Percentiles rank a stretch among this genome's conserved stretches.
Evolutionary conservation across 345 rosid genomes (phyloP).

Genomic region (Salix udensis): DNA sequence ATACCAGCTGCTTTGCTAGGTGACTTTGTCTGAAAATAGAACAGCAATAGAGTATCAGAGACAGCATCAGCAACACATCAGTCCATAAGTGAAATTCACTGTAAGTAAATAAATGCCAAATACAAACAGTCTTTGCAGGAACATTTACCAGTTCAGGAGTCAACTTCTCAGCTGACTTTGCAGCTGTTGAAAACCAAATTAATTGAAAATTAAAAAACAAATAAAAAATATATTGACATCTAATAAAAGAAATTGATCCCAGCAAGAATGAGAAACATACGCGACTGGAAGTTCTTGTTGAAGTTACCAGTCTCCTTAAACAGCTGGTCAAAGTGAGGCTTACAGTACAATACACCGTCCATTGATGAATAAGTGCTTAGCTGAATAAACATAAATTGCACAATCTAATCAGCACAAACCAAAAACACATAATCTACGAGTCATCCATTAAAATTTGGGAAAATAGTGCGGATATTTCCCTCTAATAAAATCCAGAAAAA

Average conservation of each 20-base stretch:
- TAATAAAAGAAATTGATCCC: constrained; percentile 3
- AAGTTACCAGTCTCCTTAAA: constrained; percentile 91
- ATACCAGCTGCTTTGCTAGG: constrained; percentile 91
- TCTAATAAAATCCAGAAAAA: neutral
- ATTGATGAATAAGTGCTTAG: constrained; percentile 90
- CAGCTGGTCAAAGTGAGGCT: constrained; percentile 96
- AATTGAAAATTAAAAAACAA: constrained; percentile 21
- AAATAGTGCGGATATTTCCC: neutral
- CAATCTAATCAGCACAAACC: constrained; percentile 12
- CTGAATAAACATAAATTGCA: constrained; percentile 40
- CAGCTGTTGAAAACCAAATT: constrained; percentile 58
- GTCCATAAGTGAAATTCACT: constrained; percentile 2
- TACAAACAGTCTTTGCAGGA: constrained; percentile 10
- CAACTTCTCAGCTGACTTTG: constrained; percentile 80
- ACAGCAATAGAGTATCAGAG: constrained; percentile 26
- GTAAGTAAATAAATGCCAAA: constrained; percentile 5
- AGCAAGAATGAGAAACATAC: constrained; percentile 42
- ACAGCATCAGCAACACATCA: neutral
- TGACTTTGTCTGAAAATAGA: constrained; percentile 69
- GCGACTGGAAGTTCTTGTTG: constrained; percentile 90
- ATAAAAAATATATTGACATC: constrained; percentile 2
- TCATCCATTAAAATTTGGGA: neutral
- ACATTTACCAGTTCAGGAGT: constrained; percentile 76
- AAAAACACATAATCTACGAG: neutral
- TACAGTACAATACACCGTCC: constrained; percentile 97